Percentiles rank a stretch among this genome's conserved stretches.
Evolutionary conservation across 345 rosid species (phyloP).

Genomic region (Populus tremula): DNA sequence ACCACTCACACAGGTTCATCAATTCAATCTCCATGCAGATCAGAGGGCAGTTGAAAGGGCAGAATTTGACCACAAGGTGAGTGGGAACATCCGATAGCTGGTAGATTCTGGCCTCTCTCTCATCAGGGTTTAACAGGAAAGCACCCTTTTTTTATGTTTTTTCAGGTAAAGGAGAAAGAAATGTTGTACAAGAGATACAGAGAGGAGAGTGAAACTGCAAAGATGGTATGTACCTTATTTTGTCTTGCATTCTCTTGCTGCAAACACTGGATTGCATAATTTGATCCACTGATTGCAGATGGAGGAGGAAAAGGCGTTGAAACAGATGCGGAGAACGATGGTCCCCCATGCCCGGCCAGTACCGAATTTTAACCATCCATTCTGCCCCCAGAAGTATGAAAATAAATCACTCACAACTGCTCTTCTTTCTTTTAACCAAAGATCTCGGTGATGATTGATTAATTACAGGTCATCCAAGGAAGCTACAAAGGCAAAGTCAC

Average conservation of each 20-base stretch:
- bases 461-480: constrained; percentile 56
- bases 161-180: constrained; percentile 90
- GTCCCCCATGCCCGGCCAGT: constrained; percentile 89
- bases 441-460: background rate
- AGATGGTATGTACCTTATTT: constrained; percentile 46
- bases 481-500: constrained; percentile 64
- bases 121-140: background rate
- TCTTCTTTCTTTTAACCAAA: background rate
- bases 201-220: constrained; percentile 86
- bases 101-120: no score
- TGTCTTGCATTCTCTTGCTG: background rate
- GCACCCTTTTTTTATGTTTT: background rate
- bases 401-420: background rate
- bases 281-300: constrained; percentile 37
- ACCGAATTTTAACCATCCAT: constrained; percentile 80
- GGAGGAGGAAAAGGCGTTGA: constrained; percentile 87
- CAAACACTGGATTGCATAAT: background rate
- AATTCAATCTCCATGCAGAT: constrained; percentile 63
- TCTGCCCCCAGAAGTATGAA: constrained; percentile 74
- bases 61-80: constrained; percentile 86
- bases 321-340: constrained; percentile 86
- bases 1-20: constrained; percentile 81
- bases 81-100: background rate
- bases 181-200: constrained; percentile 77
- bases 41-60: constrained; percentile 76